Percentiles rank a stretch among this genome's conserved stretches.
Conservation (phyloP, 2,329 filamentous ascomycete species). For the Aspergillus caelatus region DNA sequence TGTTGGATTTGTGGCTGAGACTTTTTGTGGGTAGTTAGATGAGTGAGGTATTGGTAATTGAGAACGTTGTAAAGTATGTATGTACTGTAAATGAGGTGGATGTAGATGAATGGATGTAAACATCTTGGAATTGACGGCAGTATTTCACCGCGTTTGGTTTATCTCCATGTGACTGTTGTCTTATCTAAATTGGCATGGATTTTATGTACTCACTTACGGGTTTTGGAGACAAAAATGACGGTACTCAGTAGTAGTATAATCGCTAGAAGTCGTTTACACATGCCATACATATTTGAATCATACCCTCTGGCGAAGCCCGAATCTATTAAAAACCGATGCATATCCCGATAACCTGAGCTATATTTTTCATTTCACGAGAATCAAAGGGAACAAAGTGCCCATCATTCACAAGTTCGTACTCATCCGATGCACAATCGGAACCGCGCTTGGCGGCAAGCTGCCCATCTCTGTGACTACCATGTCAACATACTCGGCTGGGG, state of each 20-base stretch:
- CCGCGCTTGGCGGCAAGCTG: conserved; percentile 80
- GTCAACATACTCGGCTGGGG: conserved; percentile 80
- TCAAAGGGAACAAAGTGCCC: conserved; percentile 4
- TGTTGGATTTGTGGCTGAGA: background rate
- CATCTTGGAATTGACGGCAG: background rate
- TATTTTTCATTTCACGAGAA: background rate
- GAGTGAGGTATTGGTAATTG: background rate
- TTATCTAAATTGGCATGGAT: background rate
- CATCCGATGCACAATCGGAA: conserved; percentile 71
- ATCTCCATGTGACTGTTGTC: background rate
- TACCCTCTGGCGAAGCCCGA: background rate
- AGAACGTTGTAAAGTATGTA: background rate
- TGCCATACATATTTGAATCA: background rate
- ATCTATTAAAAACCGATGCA: conserved; percentile 1
- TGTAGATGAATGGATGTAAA: background rate
- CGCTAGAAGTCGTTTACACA: background rate
- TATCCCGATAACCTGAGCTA: background rate
- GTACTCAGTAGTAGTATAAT: background rate
- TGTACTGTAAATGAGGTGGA: background rate
- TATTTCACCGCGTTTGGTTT: background rate
- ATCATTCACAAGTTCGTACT: conserved; percentile 44
- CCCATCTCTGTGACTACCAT: conserved; percentile 92
- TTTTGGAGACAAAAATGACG: background rate
- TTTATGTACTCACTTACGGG: background rate
- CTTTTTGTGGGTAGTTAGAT: background rate